Conservation (phyloP, 176 grass and related monocot genomes). For the Pharus latifolius region DNA sequence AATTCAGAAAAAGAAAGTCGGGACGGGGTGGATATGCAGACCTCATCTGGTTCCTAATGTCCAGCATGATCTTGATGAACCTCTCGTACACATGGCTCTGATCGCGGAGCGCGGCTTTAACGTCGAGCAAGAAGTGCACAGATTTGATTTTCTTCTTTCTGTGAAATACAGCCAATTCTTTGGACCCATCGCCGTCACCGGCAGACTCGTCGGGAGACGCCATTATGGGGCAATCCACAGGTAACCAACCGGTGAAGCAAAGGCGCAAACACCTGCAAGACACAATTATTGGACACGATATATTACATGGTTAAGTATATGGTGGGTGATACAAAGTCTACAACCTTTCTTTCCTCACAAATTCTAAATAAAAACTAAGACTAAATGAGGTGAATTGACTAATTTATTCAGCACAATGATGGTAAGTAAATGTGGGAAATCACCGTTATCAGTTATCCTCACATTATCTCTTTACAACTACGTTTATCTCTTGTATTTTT, state of each 20-base stretch:
- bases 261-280: neutral
- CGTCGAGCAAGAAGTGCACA: neutral
- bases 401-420: no score
- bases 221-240: neutral
- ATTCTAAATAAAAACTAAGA: no score
- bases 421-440: no score
- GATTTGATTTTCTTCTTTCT: neutral
- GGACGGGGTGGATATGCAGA: neutral
- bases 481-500: no score
- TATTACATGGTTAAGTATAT: no score
- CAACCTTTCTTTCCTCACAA: no score
- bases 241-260: neutral
- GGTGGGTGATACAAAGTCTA: neutral
- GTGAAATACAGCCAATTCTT: no score
- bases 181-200: neutral
- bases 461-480: no score
- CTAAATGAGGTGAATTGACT: no score
- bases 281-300: no score
- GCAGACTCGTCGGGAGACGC: neutral
- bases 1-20: neutral
- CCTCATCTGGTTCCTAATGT: constrained; percentile 5
- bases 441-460: no score
- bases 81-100: neutral
- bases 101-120: neutral
- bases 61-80: neutral